Evolutionary conservation across 768 basidiomycete genomes (phyloP).

Genomic region (Mycena polygramma): DNA sequence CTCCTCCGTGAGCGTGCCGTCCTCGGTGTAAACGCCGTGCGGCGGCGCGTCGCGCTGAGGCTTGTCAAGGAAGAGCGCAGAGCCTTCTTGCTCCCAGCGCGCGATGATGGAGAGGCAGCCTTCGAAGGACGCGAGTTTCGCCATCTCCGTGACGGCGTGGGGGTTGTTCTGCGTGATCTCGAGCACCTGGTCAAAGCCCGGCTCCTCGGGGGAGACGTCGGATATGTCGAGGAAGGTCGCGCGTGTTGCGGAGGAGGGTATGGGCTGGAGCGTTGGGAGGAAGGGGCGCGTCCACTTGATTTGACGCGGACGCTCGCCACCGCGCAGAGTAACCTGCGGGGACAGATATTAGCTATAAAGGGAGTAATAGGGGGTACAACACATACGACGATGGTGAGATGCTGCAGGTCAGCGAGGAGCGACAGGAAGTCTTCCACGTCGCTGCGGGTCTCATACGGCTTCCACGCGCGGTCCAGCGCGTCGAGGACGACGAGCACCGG

Average conservation of each 20-base stretch:
- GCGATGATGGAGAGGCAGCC: constrained; percentile 25
- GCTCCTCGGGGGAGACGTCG: constrained; percentile 30
- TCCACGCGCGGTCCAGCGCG: constrained; percentile 25
- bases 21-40: neutral
- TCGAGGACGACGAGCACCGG: constrained; percentile 28
- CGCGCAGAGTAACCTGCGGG: constrained; percentile 29
- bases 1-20: constrained; percentile 7
- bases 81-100: constrained; percentile 27
- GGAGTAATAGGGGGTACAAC: neutral
- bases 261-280: constrained; percentile 26
- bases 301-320: constrained; percentile 30
- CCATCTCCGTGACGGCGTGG: constrained; percentile 9
- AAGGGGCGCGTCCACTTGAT: constrained; percentile 37
- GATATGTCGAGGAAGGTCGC: constrained; percentile 39
- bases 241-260: constrained; percentile 15
- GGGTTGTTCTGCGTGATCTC: constrained; percentile 17
- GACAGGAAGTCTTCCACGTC: constrained; percentile 30
- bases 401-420: constrained; percentile 27
- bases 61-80: neutral
- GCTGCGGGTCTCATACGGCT: constrained; percentile 12
- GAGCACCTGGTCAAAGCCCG: constrained; percentile 25
- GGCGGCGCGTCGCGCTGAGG: neutral
- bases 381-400: constrained; percentile 32
- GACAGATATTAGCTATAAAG: neutral
- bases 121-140: constrained; percentile 34